Percentiles rank a stretch among this genome's conserved stretches.
phyloP scores from a whole-genome alignment of 1,139 yeast species.

The Sugiyamaella paludigena region DNA sequence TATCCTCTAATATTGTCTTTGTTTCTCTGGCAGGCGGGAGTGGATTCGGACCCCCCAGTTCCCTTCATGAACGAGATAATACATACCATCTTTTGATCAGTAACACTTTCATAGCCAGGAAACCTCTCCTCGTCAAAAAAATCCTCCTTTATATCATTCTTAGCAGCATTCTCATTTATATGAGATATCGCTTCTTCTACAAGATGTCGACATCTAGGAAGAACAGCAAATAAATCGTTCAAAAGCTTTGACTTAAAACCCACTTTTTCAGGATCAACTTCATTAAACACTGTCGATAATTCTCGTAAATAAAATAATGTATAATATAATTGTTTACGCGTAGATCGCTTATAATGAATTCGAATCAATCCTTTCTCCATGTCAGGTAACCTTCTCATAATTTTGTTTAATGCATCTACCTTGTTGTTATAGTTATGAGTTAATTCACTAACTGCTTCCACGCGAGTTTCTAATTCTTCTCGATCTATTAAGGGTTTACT shows the following conservation, averaged over 20 bases:
- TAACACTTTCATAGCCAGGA: conserved; percentile 45
- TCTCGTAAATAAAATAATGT: conserved; percentile 46
- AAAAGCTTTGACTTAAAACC: conserved; percentile 28
- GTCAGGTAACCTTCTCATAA: conserved; percentile 56
- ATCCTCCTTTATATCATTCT: conserved; percentile 48
- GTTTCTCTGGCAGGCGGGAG: too few species aligned
- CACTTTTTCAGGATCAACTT: conserved; percentile 13
- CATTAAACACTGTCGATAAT: conserved; percentile 23
- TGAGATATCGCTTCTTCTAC: conserved; percentile 42
- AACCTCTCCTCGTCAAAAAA: conserved; percentile 29
- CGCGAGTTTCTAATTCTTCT: conserved; percentile 54
- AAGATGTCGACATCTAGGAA: conserved; percentile 25
- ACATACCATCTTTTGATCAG: conserved; percentile 28
- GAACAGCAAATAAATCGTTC: conserved; percentile 20
- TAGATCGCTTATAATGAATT: conserved; percentile 59
- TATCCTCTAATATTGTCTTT: too few species aligned
- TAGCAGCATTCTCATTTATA: conserved; percentile 58
- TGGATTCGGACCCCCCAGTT: too few species aligned
- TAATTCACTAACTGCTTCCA: conserved; percentile 63
- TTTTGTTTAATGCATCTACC: conserved; percentile 51
- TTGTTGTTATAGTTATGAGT: conserved; percentile 29
- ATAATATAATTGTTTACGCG: conserved; percentile 63
- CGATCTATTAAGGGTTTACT: conserved; percentile 62
- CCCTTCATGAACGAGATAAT: too few species aligned
- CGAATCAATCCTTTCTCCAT: conserved; percentile 65